Evolutionary conservation across 106 monocot species (phyloP).

Genomic region (Dioscorea alata): DNA sequence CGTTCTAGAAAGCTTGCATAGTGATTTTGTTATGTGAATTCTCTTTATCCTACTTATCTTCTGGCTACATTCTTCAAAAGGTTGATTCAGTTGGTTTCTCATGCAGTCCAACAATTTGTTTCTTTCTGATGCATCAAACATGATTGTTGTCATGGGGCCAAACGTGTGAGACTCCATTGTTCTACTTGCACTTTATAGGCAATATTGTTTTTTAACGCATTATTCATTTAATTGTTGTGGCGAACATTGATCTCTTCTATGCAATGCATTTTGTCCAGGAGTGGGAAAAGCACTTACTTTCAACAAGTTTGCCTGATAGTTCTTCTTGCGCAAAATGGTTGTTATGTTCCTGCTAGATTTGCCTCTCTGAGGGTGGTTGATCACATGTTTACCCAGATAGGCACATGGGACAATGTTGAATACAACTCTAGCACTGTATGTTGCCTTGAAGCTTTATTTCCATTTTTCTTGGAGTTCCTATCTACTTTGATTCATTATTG

Average conservation of each 20-base stretch:
- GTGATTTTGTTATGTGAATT: conserved; percentile 74
- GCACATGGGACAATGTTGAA: conserved; percentile 77
- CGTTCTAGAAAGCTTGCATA: conserved; percentile 73
- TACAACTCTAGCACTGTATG: conserved; percentile 92
- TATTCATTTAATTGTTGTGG: not conserved
- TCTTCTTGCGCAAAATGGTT: conserved; percentile 96
- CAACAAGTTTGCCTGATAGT: conserved; percentile 85
- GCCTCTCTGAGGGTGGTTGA: conserved; percentile 87
- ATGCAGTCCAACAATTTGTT: conserved; percentile 97
- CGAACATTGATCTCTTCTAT: not conserved
- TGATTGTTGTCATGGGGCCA: conserved; percentile 92
- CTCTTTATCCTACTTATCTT: not conserved
- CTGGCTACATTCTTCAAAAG: not conserved
- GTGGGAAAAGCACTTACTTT: conserved; percentile 99
- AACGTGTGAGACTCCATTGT: conserved; percentile 63
- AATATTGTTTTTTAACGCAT: not conserved
- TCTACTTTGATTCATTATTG: no score
- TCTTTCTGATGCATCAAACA: conserved; percentile 96
- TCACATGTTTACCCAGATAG: conserved; percentile 93
- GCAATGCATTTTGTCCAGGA: conserved; percentile 34
- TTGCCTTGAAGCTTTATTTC: conserved; percentile 5
- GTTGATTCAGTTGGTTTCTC: conserved; percentile 5
- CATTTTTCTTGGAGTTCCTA: not conserved
- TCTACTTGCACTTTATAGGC: not conserved
- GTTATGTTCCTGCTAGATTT: conserved; percentile 94